Evolutionary conservation across 176 grass and related monocot genomes (phyloP), one percentile per base, ranked within the genome.

Genomic region (Cenchrus purpureus): DNA sequence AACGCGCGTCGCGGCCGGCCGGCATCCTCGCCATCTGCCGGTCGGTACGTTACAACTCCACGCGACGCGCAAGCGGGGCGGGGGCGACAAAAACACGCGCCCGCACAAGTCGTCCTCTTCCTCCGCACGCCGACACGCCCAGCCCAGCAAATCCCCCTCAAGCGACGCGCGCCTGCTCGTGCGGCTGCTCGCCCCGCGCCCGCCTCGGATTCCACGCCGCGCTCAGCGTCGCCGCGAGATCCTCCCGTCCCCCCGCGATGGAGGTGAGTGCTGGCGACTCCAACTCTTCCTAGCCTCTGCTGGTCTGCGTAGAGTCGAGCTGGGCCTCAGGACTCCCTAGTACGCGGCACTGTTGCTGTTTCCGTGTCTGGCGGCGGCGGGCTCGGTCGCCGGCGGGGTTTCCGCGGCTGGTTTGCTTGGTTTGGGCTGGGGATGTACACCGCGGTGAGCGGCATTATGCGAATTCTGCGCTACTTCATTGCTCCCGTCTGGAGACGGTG

Each of bases 51-150:
- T 80, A 31, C 87, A 67, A 15, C 57, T 59, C 13, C 22, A 34
- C 31, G 8, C 37, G 48, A 43, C 25, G 3, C 22, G 22, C 22
- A 25, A 25, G 22, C 22, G 22, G 22, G 20, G 44, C 44, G 44
- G 44, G 2, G 19, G 1, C 42, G 40, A 34, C 1, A 25, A 46
- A 12, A 44, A 4, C 56, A 9, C 59, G n/a, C 32, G 42, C 74
- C 37, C 20, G 17, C 79, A 13, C 5, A 25, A 59, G 56, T 82
- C 80, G 67, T 25, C 67, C 71, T 49, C 79, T 64, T 57, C 73
- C 73, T 70, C 73, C 65, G 64, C 86, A 34, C 82, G 87, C 83
- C 83, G 83, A 85, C 83, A 69, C 83, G 83, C 65, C 83, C 31
- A 32, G 31, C 31, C 31, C 31, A 32, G 65, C 74, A 25, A 25